Conservation (phyloP, 2,329 filamentous ascomycete species). For the Penicillium sp. region DNA sequence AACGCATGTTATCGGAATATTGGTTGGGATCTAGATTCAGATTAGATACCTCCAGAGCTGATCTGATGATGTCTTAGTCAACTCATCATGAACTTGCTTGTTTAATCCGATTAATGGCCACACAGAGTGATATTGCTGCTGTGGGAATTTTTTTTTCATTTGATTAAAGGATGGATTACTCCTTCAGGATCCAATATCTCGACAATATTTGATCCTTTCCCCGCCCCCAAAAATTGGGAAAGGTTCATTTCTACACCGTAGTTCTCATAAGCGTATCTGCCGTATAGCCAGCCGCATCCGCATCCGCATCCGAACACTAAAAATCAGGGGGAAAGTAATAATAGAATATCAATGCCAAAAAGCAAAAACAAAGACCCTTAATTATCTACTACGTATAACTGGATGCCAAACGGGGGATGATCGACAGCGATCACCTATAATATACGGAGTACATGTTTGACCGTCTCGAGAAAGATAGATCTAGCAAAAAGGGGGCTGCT, state of each 20-base stretch:
- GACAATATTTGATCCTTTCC: background rate
- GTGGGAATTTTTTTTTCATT: background rate
- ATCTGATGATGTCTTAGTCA: background rate
- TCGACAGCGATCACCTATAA: slow-evolving; percentile 7
- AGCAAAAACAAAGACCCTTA: slow-evolving; percentile 1
- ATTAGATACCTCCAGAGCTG: background rate
- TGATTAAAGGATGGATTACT: background rate
- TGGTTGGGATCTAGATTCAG: slow-evolving; percentile 6
- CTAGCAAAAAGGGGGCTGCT: background rate
- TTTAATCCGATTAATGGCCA: background rate
- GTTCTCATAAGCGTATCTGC: background rate
- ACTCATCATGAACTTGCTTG: background rate
- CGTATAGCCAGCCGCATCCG: background rate
- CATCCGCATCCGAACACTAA: background rate
- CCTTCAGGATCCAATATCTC: background rate
- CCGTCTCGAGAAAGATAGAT: background rate
- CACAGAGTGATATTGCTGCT: background rate
- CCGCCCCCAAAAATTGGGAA: background rate
- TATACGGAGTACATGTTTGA: background rate
- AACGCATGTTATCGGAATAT: background rate
- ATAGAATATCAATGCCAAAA: slow-evolving; percentile 1
- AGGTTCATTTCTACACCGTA: background rate
- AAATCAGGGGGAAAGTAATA: slow-evolving; percentile 8
- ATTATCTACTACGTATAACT: slow-evolving; percentile 13
- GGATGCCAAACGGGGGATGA: slow-evolving; percentile 16